Percentiles rank a stretch among this genome's conserved stretches.
Conservation (phyloP, 495 filamentous ascomycete genomes). For the Penicillium bovifimosum region DNA sequence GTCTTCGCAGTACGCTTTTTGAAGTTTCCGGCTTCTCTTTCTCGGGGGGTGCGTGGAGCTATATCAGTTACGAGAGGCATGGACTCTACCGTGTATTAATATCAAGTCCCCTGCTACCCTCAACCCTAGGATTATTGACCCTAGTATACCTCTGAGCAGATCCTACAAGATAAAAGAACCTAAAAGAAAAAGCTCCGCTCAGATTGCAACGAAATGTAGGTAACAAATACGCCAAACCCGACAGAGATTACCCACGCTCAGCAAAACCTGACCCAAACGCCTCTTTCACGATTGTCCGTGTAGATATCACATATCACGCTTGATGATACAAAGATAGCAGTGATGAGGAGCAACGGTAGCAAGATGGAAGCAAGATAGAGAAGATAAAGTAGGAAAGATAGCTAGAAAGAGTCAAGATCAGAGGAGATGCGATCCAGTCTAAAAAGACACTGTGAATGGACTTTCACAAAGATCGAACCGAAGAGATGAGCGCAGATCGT, state of each 20-base stretch:
- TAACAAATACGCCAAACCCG: constrained; percentile 5
- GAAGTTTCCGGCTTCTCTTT: too few relatives aligned
- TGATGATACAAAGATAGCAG: constrained; percentile 18
- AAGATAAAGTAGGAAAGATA: constrained; percentile 12
- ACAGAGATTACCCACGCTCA: constrained; percentile 11
- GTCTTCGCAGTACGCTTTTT: too few relatives aligned
- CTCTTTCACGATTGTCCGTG: constrained; percentile 21
- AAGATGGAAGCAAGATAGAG: background rate
- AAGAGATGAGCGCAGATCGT: constrained; percentile 12
- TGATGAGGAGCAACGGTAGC: constrained; percentile 2
- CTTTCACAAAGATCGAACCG: constrained; percentile 10
- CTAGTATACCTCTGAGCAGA: too few relatives aligned
- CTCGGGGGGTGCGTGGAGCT: too few relatives aligned
- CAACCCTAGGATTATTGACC: too few relatives aligned
- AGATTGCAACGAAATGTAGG: background rate
- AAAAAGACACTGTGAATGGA: constrained; percentile 15
- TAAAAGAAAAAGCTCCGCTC: constrained; percentile 1
- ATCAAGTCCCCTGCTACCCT: too few relatives aligned
- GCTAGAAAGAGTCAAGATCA: background rate
- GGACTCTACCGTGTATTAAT: too few relatives aligned
- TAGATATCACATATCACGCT: constrained; percentile 33
- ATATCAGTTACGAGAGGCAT: too few relatives aligned
- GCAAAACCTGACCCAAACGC: constrained; percentile 19
- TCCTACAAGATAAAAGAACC: background rate
- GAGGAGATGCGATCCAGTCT: constrained; percentile 8